phyloP scores from a whole-genome alignment of 1,284 basidiomycete genomes.

The Grifola frondosa region DNA sequence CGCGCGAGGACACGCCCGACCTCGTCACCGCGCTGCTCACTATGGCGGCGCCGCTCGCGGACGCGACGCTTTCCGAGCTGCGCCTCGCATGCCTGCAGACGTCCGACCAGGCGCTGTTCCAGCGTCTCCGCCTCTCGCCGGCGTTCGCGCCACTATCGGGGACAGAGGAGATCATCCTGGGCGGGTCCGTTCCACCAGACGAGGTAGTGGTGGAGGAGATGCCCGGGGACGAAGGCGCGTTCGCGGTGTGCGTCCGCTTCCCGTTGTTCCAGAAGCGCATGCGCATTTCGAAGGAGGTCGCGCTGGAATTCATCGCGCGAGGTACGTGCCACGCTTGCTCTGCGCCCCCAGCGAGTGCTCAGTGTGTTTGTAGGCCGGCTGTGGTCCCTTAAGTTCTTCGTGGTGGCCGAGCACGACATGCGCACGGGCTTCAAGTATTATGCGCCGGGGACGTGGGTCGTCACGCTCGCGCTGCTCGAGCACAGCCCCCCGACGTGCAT shows the following conservation, averaged over 20 bases:
- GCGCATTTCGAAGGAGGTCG: conserved; percentile 55
- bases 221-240: conserved; percentile 46
- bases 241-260: conserved; percentile 54
- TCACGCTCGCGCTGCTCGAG: conserved; percentile 52
- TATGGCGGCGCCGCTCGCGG: conserved; percentile 51
- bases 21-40: conserved; percentile 53
- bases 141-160: conserved; percentile 50
- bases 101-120: conserved; percentile 63
- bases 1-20: conserved; percentile 33
- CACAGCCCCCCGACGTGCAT: conserved; percentile 61
- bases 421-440: conserved; percentile 8
- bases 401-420: conserved; percentile 30
- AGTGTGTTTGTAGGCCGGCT: conserved; percentile 47
- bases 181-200: conserved; percentile 49
- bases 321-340: conserved; percentile 39
- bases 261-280: conserved; percentile 68
- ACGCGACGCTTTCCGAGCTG: conserved; percentile 52
- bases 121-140: conserved; percentile 51
- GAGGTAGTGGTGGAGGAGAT: conserved; percentile 50
- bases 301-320: conserved; percentile 66
- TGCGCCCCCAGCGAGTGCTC: neutral
- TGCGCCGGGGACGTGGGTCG: conserved; percentile 53
- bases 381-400: conserved; percentile 58
- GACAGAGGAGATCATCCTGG: conserved; percentile 58
- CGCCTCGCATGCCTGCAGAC: conserved; percentile 62